Evolutionary conservation across 2,329 filamentous ascomycete species (phyloP), one percentile per base, ranked within the genome.

Genomic region (Alternaria sp.): DNA sequence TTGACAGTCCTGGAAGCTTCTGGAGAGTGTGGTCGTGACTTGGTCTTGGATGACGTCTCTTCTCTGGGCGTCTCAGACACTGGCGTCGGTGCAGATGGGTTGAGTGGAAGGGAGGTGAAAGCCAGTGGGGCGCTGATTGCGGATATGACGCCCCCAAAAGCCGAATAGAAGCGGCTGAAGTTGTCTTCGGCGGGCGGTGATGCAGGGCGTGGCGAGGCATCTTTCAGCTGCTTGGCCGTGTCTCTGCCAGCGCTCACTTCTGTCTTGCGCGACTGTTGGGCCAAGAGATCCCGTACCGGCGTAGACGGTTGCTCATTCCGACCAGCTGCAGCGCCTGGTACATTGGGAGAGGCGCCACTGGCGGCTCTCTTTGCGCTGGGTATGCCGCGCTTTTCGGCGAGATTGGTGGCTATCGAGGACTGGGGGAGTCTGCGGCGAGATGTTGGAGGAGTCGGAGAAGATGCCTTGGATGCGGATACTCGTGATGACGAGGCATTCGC

Each of bases 121-220:
- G 94, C 94, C 30, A 99, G 83, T 1, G 94, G 94, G 0, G 94
- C 93, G 0, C 94, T 96, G 12, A 98, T 87, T 69, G 90, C 91
- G 62, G 93, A 95, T 73, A 98, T 92, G 48, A 97, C 87, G 54
- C 87, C 92, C 56, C 94, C 93, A 72, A 97, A 97, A 1, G 93
- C 93, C 59, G 87, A 94, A 80, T 98, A 99, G 80, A 98, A 99
- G 54, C 89, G 88, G 7, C 92, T 88, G 75, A 97, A 99, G 6
- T 92, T 90, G 57, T 94, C 93, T 32, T 96, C 92, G 2, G 80
- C 65, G 0, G 72, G 69, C 0, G 74, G 67, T 14, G 72, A 65
- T 1, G 65, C 38, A 12, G 75, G 63, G 22, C 62, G 64, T 28
- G 48, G 24, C 5, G 64, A 4, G 2, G 53, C 55, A n/a, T 63